Conservation (phyloP, 1,139 yeast species). For the Taphrina sp. region DNA sequence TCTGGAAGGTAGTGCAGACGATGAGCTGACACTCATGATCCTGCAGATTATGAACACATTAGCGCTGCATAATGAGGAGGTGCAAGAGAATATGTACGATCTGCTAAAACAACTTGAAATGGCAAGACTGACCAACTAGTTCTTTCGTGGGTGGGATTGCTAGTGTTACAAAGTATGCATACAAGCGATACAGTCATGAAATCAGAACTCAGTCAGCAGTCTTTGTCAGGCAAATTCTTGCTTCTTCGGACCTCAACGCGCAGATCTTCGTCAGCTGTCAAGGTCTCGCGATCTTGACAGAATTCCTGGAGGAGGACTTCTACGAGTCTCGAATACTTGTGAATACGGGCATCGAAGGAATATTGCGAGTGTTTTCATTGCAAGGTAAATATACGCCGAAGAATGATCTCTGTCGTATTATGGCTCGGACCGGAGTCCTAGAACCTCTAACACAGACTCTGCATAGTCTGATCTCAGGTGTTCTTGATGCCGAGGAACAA, state of each 20-base stretch:
- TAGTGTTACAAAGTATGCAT: slow-evolving; percentile 47
- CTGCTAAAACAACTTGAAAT: no score
- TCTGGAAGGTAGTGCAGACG: slow-evolving; percentile 47
- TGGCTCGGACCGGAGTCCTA: slow-evolving; percentile 53
- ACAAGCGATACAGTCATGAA: slow-evolving; percentile 45
- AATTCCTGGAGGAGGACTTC: slow-evolving; percentile 54
- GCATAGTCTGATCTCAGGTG: slow-evolving; percentile 40
- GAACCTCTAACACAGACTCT: slow-evolving; percentile 54
- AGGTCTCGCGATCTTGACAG: slow-evolving; percentile 54
- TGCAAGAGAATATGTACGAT: slow-evolving; percentile 50
- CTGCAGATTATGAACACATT: slow-evolving; percentile 50
- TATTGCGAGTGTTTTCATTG: slow-evolving; percentile 51
- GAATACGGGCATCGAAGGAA: slow-evolving; percentile 51
- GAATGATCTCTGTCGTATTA: slow-evolving; percentile 57
- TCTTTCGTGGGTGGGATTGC: slow-evolving; percentile 62
- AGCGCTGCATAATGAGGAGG: slow-evolving; percentile 46
- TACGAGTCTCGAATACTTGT: slow-evolving; percentile 52
- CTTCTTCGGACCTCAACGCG: slow-evolving; percentile 48
- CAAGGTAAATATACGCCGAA: slow-evolving; percentile 46
- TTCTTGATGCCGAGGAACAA: slow-evolving; percentile 32
- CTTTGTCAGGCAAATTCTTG: slow-evolving; percentile 48
- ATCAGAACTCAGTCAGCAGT: slow-evolving; percentile 52
- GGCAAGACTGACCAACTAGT: no score
- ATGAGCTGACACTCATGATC: slow-evolving; percentile 48
- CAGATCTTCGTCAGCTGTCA: slow-evolving; percentile 59